These are phyloP conservation scores for Phytophthora niederhauseri DNA, from an alignment of 352 stramenopile species.

Conservation along the genomic window DNA sequence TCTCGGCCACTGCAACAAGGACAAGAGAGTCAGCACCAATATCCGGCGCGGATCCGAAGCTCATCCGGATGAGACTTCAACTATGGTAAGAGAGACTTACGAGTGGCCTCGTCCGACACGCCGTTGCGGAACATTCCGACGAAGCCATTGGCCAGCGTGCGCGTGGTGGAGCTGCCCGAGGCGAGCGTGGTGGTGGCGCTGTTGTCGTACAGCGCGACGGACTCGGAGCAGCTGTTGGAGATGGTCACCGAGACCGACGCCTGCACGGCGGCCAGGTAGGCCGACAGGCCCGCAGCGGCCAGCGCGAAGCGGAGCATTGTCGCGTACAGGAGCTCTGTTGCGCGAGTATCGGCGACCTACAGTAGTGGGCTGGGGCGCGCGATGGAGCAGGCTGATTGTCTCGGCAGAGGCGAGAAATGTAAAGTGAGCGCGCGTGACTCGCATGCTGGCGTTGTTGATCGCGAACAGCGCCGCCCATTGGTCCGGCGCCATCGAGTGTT, in stretches of 20 bases:
- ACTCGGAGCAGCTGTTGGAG: slow-evolving; percentile 52
- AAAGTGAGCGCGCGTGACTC: slow-evolving; percentile 26
- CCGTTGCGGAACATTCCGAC: slow-evolving; percentile 69
- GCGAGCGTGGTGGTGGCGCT: slow-evolving; percentile 42
- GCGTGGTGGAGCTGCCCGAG: slow-evolving; percentile 42
- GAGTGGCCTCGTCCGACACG: slow-evolving; percentile 41
- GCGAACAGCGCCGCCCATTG: slow-evolving; percentile 7
- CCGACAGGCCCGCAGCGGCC: slow-evolving; percentile 23
- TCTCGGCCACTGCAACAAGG: slow-evolving; percentile 48
- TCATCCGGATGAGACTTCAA: slow-evolving; percentile 21
- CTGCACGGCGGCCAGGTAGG: slow-evolving; percentile 25
- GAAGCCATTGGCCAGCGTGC: slow-evolving; percentile 46
- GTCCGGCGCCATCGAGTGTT: slow-evolving; percentile 2
- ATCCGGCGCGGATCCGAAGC: slow-evolving; percentile 6
- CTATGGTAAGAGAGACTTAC: slow-evolving; percentile 20
- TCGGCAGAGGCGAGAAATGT: slow-evolving; percentile 28
- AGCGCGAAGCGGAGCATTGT: slow-evolving; percentile 32
- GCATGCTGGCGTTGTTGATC: slow-evolving; percentile 26
- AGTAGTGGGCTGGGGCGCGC: background rate
- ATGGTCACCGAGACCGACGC: slow-evolving; percentile 47
- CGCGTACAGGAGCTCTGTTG: background rate
- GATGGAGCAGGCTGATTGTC: slow-evolving; percentile 29
- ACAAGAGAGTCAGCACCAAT: slow-evolving; percentile 20
- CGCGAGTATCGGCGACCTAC: slow-evolving; percentile 28
- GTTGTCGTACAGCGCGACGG: slow-evolving; percentile 68